Evolutionary conservation across 345 rosid genomes (phyloP).

Genomic region (Bretschneidera sinensis): DNA sequence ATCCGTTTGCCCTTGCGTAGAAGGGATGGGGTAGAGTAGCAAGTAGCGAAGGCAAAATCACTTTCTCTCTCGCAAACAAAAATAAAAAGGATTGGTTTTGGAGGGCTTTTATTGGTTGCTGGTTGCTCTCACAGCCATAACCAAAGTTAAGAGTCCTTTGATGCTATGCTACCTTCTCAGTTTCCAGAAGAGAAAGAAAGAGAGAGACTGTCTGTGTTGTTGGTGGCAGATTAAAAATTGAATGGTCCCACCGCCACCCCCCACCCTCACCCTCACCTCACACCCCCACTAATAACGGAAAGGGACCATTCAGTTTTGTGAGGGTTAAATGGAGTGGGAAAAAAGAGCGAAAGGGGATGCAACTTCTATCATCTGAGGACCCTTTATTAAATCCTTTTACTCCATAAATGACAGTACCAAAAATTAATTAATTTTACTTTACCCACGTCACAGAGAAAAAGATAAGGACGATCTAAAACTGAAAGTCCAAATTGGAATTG

Average conservation of each 20-base stretch:
- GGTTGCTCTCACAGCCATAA: slow-evolving; percentile 23
- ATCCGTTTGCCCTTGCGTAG: too few relatives aligned
- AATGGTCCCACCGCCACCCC: slow-evolving; percentile 38
- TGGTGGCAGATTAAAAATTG: slow-evolving; percentile 20
- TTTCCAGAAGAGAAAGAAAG: slow-evolving; percentile 6
- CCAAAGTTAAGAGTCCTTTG: not conserved
- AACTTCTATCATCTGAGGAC: not conserved
- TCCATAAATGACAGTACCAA: too few relatives aligned
- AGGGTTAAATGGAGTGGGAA: not conserved
- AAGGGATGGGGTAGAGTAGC: too few relatives aligned
- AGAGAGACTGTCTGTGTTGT: slow-evolving; percentile 15
- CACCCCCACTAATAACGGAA: slow-evolving; percentile 44
- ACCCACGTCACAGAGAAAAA: too few relatives aligned
- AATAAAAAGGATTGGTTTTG: slow-evolving; percentile 26
- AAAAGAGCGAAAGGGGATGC: slow-evolving; percentile 8
- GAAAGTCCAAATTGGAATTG: too few relatives aligned
- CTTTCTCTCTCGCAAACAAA: too few relatives aligned
- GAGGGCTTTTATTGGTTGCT: slow-evolving; percentile 27
- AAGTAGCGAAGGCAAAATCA: too few relatives aligned
- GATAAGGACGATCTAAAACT: too few relatives aligned
- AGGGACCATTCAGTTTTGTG: slow-evolving; percentile 39
- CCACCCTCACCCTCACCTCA: too few relatives aligned
- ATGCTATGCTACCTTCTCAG: not conserved
- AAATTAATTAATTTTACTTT: too few relatives aligned
- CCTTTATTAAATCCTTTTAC: too few relatives aligned